Evolutionary conservation across 1,284 basidiomycete species (phyloP), one percentile per base, ranked within the genome.

Genomic region (Tylopilus sp.): DNA sequence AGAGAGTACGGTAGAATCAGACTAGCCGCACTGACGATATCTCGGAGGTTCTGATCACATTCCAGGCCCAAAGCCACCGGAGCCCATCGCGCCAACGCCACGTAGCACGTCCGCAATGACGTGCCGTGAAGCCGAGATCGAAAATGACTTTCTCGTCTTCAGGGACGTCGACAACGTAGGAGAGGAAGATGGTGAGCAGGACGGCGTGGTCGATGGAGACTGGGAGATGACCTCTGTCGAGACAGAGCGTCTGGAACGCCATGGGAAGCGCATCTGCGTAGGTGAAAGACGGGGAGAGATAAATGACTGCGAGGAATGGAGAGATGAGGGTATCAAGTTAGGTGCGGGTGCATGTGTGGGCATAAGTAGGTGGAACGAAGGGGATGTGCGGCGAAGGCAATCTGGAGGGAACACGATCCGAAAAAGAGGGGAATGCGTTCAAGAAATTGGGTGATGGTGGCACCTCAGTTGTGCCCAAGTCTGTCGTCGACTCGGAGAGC

Each of bases 1-100:
- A 48, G 24, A 35, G 29, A 40, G 24, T 11, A 19, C 22, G 19
- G 11, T 2, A 17, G 14, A 9, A 36, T 9, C 3, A 7, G 9
- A 37, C 40, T 5, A 19, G 0, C 19, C 25, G 33, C 32, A 71
- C 81, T 51, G 58, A 88, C 88, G 29, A 98, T 85, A 71, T 98
- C 93, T 53, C 89, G 88, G 50, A 98, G 75, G 43, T 11, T 14
- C 20, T 8, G 26, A 10, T 58, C 40, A 63, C 6, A 64, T 15
- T 24, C 45, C 29, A 3, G 43, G 20, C 0, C 5, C 35, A 3
- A 54, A 40, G 10, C 53, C 43, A 8, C 46, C 32, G 3, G 56
- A 32, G 32, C 67, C 61, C 8, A 70, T 57, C 28, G 59, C 41
- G 13, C 65, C 59, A 1, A 71, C 66, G 0, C 66, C 65, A 17